phyloP scores from a whole-genome alignment of 2,329 filamentous ascomycete genomes.

The Fusarium goolgardi region DNA sequence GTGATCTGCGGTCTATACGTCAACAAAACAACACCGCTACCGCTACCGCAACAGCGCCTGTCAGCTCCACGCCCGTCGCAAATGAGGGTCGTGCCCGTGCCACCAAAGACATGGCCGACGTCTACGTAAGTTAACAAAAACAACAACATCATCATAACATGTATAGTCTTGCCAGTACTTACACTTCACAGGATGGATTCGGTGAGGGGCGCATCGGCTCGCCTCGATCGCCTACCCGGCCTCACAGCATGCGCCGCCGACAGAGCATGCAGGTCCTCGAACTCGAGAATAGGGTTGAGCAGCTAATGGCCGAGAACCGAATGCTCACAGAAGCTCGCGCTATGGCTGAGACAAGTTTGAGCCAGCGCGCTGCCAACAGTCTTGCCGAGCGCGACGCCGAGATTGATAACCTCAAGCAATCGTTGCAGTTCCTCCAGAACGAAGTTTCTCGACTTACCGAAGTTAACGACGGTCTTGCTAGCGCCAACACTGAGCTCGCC shows the following conservation, averaged over 20 bases:
- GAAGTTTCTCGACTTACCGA: constrained; percentile 85
- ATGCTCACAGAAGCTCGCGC: constrained; percentile 78
- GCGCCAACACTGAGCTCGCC: constrained; percentile 80
- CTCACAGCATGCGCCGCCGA: constrained; percentile 94
- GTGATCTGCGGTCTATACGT: constrained; percentile 69
- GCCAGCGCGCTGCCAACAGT: constrained; percentile 74
- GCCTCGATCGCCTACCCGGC: constrained; percentile 90
- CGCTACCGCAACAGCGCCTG: constrained; percentile 27
- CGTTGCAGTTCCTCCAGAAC: constrained; percentile 81
- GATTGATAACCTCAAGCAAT: constrained; percentile 83
- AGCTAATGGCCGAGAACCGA: constrained; percentile 86
- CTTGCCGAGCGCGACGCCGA: constrained; percentile 87
- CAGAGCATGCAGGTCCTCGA: constrained; percentile 98
- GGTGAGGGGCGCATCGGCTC: constrained; percentile 89
- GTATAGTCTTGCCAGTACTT: constrained; percentile 28
- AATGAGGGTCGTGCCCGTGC: constrained; percentile 88
- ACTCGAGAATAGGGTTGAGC: constrained; percentile 85
- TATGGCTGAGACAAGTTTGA: constrained; percentile 73
- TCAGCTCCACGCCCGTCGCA: constrained; percentile 72
- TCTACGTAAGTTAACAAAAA: constrained; percentile 84
- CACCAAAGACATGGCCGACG: constrained; percentile 88
- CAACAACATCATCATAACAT: constrained; percentile 5
- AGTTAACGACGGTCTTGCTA: constrained; percentile 82
- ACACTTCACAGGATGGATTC: constrained; percentile 79
- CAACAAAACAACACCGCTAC: constrained; percentile 53